Percentiles rank a stretch among this genome's conserved stretches.
Evolutionary conservation across 164 flowering plant species (phyloP).

Genomic region (Berberis vulgaris): DNA sequence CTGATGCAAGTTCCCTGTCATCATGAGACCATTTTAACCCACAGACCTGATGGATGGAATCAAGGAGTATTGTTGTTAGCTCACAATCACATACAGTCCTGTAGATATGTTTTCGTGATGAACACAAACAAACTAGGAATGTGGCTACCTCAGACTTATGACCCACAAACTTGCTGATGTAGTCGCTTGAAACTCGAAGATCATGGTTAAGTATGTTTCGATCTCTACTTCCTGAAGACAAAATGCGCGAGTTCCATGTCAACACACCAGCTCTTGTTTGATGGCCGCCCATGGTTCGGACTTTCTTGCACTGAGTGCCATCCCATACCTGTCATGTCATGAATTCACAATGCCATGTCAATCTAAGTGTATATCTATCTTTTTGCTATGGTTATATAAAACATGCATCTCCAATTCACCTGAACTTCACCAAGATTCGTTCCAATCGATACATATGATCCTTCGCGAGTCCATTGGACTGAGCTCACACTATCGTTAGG

Average conservation of each 20-base stretch:
- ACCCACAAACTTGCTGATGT: conserved; percentile 71
- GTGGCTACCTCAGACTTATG: conserved; percentile 88
- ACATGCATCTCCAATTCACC: conserved; percentile 28
- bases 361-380: background rate
- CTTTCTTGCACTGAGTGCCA: conserved; percentile 76
- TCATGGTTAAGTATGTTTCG: conserved; percentile 90
- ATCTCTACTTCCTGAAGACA: conserved; percentile 97
- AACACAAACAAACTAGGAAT: background rate
- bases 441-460: conserved; percentile 89
- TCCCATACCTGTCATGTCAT: conserved; percentile 67
- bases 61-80: background rate
- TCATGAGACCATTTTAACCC: conserved; percentile 98
- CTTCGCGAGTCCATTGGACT: conserved; percentile 95
- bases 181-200: conserved; percentile 75
- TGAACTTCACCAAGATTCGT: conserved; percentile 91
- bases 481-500: conserved; percentile 81
- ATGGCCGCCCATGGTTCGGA: conserved; percentile 88
- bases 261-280: conserved; percentile 91
- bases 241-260: conserved; percentile 86
- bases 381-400: background rate
- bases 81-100: no score
- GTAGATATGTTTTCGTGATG: background rate
- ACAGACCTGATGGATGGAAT: conserved; percentile 56
- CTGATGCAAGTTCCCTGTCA: conserved; percentile 98
- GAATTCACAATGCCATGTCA: background rate